Conservation (phyloP, 306 rosid genomes). For the Albizia julibrissin region DNA sequence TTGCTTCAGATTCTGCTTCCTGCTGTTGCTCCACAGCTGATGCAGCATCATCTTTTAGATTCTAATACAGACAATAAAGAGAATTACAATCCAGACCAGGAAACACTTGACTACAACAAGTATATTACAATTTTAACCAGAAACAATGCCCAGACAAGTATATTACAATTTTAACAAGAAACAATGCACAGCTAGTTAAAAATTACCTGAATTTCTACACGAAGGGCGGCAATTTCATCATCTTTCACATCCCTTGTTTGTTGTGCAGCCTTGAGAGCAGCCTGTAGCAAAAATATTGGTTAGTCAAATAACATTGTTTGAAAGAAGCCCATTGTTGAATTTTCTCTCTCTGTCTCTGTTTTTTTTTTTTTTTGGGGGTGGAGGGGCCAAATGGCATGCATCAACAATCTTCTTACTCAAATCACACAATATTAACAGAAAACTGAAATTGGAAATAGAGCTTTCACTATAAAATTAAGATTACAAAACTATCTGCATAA, state of each 20-base stretch:
- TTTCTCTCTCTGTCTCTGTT: no score
- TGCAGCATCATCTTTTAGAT: constrained; percentile 76
- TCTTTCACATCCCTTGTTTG: constrained; percentile 78
- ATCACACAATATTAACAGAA: constrained; percentile 4
- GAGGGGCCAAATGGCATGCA: background rate
- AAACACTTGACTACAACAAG: constrained; percentile 21
- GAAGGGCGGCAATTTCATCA: constrained; percentile 77
- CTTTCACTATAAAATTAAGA: constrained; percentile 17
- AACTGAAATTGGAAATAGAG: constrained; percentile 15
- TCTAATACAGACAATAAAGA: constrained; percentile 48
- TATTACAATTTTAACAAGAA: background rate
- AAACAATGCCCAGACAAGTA: constrained; percentile 1
- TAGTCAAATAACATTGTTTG: constrained; percentile 36
- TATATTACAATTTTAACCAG: background rate
- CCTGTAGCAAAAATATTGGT: constrained; percentile 56
- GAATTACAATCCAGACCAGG: constrained; percentile 18
- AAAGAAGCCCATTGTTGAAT: constrained; percentile 21
- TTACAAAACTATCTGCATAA: constrained; percentile 16
- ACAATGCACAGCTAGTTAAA: background rate
- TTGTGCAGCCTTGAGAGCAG: constrained; percentile 91
- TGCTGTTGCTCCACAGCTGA: constrained; percentile 72
- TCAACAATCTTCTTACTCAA: background rate
- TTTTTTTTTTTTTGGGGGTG: background rate
- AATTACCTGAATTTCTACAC: constrained; percentile 77
- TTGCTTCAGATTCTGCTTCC: constrained; percentile 94